phyloP scores from a whole-genome alignment of 306 rosid species.

The Quercus wislizeni region DNA sequence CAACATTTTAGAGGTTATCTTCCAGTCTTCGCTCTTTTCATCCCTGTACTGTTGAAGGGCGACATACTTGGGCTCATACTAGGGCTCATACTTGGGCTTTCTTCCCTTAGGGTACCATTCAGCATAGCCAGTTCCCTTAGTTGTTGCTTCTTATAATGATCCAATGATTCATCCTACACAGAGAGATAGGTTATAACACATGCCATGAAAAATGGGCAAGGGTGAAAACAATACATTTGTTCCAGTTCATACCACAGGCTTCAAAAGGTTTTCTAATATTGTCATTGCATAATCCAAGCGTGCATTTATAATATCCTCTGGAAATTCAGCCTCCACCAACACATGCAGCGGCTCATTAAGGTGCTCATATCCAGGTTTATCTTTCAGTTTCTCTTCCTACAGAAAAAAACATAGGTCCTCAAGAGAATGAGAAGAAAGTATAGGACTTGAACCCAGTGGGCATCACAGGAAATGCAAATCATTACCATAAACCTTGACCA shows the following conservation, averaged over 20 bases:
- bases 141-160: constrained; percentile 90
- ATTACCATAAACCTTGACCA: not conserved
- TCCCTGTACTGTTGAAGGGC: constrained; percentile 77
- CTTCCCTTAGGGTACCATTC: constrained; percentile 89
- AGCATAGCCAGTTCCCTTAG: constrained; percentile 82
- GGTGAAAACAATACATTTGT: not conserved
- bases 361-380: constrained; percentile 85
- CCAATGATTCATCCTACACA: constrained; percentile 74
- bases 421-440: not conserved
- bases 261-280: constrained; percentile 78
- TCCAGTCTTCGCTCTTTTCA: constrained; percentile 93
- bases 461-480: not conserved
- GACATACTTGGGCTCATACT: constrained; percentile 90
- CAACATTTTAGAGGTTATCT: constrained; percentile 42
- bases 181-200: not conserved
- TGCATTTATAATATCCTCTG: constrained; percentile 69
- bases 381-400: constrained; percentile 89
- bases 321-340: constrained; percentile 91
- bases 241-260: constrained; percentile 69
- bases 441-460: not conserved
- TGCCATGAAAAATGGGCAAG: not conserved
- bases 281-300: constrained; percentile 87
- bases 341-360: constrained; percentile 86
- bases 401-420: constrained; percentile 1
- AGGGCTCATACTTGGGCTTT: constrained; percentile 92